Evolutionary conservation across 805 yeast species (phyloP).

Genomic region (Starmerella bombi): DNA sequence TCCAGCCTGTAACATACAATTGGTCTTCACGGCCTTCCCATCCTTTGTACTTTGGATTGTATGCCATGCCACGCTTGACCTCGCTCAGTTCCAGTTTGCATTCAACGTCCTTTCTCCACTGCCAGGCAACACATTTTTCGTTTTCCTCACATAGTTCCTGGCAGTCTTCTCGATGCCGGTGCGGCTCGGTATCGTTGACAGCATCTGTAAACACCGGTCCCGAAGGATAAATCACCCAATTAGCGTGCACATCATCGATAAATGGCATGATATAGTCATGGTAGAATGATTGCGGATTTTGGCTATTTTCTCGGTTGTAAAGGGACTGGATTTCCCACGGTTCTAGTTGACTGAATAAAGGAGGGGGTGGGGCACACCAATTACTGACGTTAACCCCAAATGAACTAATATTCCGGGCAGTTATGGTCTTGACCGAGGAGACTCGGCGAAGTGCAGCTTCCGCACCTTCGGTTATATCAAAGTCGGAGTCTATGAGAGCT

Average conservation of each 20-base stretch:
- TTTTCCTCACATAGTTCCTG: slow-evolving; percentile 9
- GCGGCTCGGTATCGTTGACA: slow-evolving; percentile 14
- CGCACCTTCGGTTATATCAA: slow-evolving; percentile 1
- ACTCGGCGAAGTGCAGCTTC: background rate
- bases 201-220: background rate
- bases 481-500: slow-evolving; percentile 17
- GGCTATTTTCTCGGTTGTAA: slow-evolving; percentile 8
- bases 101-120: slow-evolving; percentile 8
- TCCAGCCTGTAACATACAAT: slow-evolving; percentile 23
- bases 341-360: slow-evolving; percentile 3
- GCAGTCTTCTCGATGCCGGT: slow-evolving; percentile 10
- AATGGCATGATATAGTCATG: slow-evolving; percentile 25
- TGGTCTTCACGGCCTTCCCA: background rate
- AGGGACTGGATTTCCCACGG: slow-evolving; percentile 14
- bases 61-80: slow-evolving; percentile 14
- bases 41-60: slow-evolving; percentile 7
- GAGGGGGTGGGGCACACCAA: slow-evolving; percentile 10
- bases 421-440: background rate
- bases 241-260: slow-evolving; percentile 11
- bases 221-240: slow-evolving; percentile 20
- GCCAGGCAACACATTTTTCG: slow-evolving; percentile 17
- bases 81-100: slow-evolving; percentile 12
- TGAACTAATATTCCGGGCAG: slow-evolving; percentile 6
- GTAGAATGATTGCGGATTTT: slow-evolving; percentile 19
- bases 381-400: background rate